These are phyloP conservation scores for Sphaerosporella brunnea DNA, from an alignment of 495 filamentous ascomycete genomes.

Conservation along the genomic window DNA sequence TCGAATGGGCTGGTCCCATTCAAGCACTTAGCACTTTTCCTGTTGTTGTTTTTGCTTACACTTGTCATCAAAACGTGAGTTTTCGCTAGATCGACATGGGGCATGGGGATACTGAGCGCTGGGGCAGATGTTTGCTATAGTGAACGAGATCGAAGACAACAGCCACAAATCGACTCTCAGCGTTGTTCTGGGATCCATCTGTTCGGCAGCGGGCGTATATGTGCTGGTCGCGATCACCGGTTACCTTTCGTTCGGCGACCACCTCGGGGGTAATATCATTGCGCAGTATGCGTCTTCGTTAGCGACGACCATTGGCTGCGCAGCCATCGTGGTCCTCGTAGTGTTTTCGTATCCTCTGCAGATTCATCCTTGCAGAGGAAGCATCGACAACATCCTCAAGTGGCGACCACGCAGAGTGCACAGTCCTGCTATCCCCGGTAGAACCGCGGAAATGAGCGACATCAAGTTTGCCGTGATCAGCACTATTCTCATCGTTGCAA, in stretches of 20 bases:
- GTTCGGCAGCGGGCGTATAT: slow-evolving; percentile 61
- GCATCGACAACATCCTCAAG: slow-evolving; percentile 75
- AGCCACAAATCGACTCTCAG: slow-evolving; percentile 53
- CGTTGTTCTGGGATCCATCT: slow-evolving; percentile 70
- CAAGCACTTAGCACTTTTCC: slow-evolving; percentile 71
- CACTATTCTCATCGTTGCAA: slow-evolving; percentile 61
- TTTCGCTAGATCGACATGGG: background rate
- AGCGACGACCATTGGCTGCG: slow-evolving; percentile 75
- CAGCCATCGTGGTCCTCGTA: slow-evolving; percentile 88
- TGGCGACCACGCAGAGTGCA: slow-evolving; percentile 51
- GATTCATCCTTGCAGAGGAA: slow-evolving; percentile 85
- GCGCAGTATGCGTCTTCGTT: slow-evolving; percentile 73
- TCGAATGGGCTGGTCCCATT: slow-evolving; percentile 62
- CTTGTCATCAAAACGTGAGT: slow-evolving; percentile 89
- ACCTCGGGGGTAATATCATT: slow-evolving; percentile 77
- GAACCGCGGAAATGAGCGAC: slow-evolving; percentile 51
- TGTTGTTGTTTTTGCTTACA: slow-evolving; percentile 94
- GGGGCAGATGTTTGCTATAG: slow-evolving; percentile 84
- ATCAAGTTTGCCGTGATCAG: slow-evolving; percentile 79
- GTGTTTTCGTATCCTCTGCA: slow-evolving; percentile 95
- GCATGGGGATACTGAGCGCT: background rate
- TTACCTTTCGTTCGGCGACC: slow-evolving; percentile 83
- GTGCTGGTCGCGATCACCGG: slow-evolving; percentile 85
- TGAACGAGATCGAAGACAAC: slow-evolving; percentile 84
- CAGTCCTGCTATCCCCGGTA: slow-evolving; percentile 30